Conservation (phyloP, 1,284 basidiomycete genomes). For the Papiliotrema terrestris region DNA sequence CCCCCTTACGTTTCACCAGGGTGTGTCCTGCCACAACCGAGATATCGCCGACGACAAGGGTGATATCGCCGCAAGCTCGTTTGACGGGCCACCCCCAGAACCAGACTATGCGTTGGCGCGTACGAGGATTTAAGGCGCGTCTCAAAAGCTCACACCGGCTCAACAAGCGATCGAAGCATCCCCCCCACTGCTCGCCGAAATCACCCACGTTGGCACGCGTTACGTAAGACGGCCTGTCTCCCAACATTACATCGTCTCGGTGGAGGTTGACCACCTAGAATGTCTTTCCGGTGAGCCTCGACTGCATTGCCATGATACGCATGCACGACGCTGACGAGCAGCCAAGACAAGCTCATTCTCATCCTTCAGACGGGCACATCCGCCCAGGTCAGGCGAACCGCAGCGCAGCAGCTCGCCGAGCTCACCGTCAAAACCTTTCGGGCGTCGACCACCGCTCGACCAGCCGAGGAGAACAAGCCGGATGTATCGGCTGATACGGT, state of each 20-base stretch:
- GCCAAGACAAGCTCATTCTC: conserved; percentile 48
- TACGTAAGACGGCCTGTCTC: no score
- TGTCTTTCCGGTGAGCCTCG: conserved; percentile 16
- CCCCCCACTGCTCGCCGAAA: no score
- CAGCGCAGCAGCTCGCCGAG: conserved; percentile 47
- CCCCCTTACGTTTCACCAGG: no score
- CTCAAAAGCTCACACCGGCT: no score
- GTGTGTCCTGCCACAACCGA: no score
- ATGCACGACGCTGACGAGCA: conserved; percentile 3
- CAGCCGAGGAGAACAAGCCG: conserved; percentile 3
- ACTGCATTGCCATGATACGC: background rate
- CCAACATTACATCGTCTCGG: background rate
- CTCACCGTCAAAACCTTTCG: conserved; percentile 41
- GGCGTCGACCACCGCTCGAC: conserved; percentile 10
- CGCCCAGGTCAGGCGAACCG: conserved; percentile 43
- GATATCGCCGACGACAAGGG: no score
- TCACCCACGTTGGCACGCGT: no score
- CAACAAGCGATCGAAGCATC: no score
- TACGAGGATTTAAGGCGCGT: no score
- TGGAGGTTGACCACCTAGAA: conserved; percentile 2
- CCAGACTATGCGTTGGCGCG: no score
- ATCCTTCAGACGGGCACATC: conserved; percentile 50
- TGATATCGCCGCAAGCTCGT: no score
- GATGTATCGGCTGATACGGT: conserved; percentile 3
- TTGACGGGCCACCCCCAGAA: no score